phyloP scores from a whole-genome alignment of 2,329 filamentous ascomycete species.

The Epichloe sibirici region DNA sequence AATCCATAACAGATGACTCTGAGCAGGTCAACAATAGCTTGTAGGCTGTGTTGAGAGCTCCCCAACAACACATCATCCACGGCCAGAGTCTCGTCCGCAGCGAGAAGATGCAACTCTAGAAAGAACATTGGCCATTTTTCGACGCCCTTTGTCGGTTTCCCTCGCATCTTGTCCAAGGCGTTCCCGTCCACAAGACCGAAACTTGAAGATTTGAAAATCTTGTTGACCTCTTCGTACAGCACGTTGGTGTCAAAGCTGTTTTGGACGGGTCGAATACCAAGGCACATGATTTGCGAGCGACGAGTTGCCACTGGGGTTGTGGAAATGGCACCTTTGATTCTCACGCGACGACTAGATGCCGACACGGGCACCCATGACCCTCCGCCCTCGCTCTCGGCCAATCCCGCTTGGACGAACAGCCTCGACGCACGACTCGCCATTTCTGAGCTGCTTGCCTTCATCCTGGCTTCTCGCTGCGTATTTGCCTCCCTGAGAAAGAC shows the following conservation, averaged over 20 bases:
- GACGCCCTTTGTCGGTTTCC: constrained; percentile 48
- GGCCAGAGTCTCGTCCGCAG: constrained; percentile 20
- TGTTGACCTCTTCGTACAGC: constrained; percentile 69
- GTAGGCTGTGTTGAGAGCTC: constrained; percentile 35
- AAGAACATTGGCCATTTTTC: constrained; percentile 87
- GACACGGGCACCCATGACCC: constrained; percentile 58
- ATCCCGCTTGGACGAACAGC: constrained; percentile 53
- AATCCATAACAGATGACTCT: constrained; percentile 61
- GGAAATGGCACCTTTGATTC: constrained; percentile 60
- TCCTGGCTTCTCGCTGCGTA: constrained; percentile 23
- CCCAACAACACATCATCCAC: constrained; percentile 28
- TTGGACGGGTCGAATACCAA: constrained; percentile 57
- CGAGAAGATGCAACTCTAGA: constrained; percentile 46
- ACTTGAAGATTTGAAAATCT: constrained; percentile 59
- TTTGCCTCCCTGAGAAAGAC: constrained; percentile 45
- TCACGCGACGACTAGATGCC: constrained; percentile 49
- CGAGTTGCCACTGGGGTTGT: constrained; percentile 58
- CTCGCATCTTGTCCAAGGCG: constrained; percentile 27
- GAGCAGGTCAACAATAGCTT: constrained; percentile 45
- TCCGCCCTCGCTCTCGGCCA: constrained; percentile 41
- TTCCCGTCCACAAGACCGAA: constrained; percentile 54
- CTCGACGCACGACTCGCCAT: constrained; percentile 21
- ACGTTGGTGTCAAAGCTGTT: constrained; percentile 45
- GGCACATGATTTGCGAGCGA: constrained; percentile 66
- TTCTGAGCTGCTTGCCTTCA: constrained; percentile 19